These are phyloP conservation scores for Daldinia eschscholtzii DNA, from an alignment of 2,329 filamentous ascomycete genomes.

Conservation along the genomic window DNA sequence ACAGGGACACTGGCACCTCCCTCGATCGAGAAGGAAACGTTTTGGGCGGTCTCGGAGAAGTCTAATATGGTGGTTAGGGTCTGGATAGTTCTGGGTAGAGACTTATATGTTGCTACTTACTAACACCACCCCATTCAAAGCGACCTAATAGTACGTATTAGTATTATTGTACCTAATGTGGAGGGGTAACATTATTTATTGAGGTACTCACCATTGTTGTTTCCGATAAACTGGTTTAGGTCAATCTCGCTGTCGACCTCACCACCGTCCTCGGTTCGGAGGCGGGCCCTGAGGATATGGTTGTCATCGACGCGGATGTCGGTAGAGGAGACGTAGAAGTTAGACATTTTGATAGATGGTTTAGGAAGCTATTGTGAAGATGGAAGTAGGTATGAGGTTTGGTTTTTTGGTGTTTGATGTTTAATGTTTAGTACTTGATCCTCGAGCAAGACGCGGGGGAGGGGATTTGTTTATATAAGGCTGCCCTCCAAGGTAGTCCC, in stretches of 20 bases:
- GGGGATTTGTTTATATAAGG: slow-evolving; percentile 2
- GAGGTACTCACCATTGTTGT: slow-evolving; percentile 60
- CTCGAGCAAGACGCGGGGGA: slow-evolving; percentile 1
- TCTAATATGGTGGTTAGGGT: slow-evolving; percentile 41
- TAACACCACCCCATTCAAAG: slow-evolving; percentile 42
- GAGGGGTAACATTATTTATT: slow-evolving; percentile 52
- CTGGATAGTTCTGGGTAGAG: not conserved
- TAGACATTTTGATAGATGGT: slow-evolving; percentile 54
- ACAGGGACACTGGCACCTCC: slow-evolving; percentile 64
- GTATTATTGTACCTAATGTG: slow-evolving; percentile 3
- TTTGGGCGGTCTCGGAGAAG: slow-evolving; percentile 61
- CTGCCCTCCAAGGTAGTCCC: not conserved
- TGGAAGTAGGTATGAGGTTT: not conserved
- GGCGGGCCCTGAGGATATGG: slow-evolving; percentile 61
- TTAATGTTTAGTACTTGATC: not conserved
- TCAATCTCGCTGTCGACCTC: slow-evolving; percentile 60
- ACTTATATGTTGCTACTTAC: slow-evolving; percentile 17
- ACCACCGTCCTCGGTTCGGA: slow-evolving; percentile 58
- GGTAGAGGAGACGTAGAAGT: slow-evolving; percentile 63
- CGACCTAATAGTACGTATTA: slow-evolving; percentile 27
- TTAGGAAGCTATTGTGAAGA: not conserved
- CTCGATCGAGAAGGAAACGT: slow-evolving; percentile 64
- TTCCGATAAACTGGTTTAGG: slow-evolving; percentile 65
- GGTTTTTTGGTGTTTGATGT: not conserved
- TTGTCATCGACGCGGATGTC: slow-evolving; percentile 64